These are phyloP conservation scores for Rhizophagus sp. DNA, from an alignment of 192 early-diverging fungal genomes.

Conservation along the genomic window DNA sequence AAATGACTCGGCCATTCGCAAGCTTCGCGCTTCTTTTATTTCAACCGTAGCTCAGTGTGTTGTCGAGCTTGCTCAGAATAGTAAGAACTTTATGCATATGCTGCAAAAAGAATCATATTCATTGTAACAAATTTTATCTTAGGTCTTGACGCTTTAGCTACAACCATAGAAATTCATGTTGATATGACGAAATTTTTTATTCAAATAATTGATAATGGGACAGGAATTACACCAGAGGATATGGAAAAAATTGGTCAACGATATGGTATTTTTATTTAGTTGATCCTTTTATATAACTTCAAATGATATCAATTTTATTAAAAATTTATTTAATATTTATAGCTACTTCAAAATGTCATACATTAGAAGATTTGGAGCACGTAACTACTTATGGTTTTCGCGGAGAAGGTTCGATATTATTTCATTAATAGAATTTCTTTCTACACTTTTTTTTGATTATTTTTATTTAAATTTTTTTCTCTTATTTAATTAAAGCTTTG, in stretches of 20 bases:
- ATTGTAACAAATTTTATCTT: not conserved
- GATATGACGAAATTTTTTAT: conserved; percentile 47
- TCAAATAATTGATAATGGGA: conserved; percentile 64
- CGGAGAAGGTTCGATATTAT: conserved; percentile 61
- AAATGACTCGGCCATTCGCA: conserved; percentile 32
- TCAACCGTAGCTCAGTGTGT: conserved; percentile 53
- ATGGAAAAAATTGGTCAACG: conserved; percentile 52
- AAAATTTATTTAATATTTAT: not conserved
- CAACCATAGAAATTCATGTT: conserved; percentile 48
- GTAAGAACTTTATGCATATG: conserved; percentile 28
- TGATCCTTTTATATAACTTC: not conserved
- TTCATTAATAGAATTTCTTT: not conserved
- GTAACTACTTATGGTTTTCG: conserved; percentile 64
- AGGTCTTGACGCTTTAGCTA: conserved; percentile 60
- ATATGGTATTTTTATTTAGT: conserved; percentile 33
- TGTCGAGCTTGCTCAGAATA: conserved; percentile 64
- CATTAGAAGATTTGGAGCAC: conserved; percentile 40
- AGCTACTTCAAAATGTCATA: conserved; percentile 63
- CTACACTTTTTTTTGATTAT: too few species aligned
- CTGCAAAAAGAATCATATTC: not conserved
- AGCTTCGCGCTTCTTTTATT: conserved; percentile 42
- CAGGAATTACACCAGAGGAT: conserved; percentile 52
- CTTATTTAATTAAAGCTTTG: conserved; percentile 43
- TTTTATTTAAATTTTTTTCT: not conserved
- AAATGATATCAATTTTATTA: not conserved